These are phyloP conservation scores for Arthrobotrys musiformis DNA, from an alignment of 2,329 filamentous ascomycete species.

Conservation along the genomic window DNA sequence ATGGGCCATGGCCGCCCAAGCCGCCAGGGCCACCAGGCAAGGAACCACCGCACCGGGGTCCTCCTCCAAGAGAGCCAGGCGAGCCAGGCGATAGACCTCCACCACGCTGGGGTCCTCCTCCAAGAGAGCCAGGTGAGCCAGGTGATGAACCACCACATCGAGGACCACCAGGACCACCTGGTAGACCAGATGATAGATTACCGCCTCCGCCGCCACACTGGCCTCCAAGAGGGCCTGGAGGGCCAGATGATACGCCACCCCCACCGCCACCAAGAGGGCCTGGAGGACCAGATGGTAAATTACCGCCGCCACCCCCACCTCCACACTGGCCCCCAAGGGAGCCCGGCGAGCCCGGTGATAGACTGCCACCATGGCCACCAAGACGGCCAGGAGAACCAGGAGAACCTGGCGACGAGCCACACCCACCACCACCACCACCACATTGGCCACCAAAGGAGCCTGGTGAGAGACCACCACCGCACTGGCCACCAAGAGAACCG, in stretches of 20 bases:
- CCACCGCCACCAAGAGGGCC: background rate
- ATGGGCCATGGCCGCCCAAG: conserved; percentile 10
- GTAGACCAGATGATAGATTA: too few species aligned
- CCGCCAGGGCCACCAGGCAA: conserved; percentile 14
- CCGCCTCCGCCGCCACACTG: conserved; percentile 1
- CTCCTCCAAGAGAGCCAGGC: conserved; percentile 7
- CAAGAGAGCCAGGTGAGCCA: conserved; percentile 4
- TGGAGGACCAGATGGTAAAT: background rate
- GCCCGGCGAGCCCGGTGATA: background rate
- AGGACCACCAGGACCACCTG: conserved; percentile 3
- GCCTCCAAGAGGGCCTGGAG: background rate
- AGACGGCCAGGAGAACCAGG: conserved; percentile 9
- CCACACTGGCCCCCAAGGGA: background rate
- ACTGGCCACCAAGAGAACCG: conserved; percentile 13
- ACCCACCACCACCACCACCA: background rate
- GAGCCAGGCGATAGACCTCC: background rate
- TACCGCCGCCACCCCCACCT: background rate
- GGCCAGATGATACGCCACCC: background rate
- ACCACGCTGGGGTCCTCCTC: conserved; percentile 7
- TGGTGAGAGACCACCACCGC: background rate
- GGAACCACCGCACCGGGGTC: background rate
- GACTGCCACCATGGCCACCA: conserved; percentile 3
- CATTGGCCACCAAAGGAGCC: background rate
- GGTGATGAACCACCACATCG: background rate
- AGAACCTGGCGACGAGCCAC: background rate